phyloP scores from a whole-genome alignment of 2,329 filamentous ascomycete genomes.

The Pseudonectria foliicola region DNA sequence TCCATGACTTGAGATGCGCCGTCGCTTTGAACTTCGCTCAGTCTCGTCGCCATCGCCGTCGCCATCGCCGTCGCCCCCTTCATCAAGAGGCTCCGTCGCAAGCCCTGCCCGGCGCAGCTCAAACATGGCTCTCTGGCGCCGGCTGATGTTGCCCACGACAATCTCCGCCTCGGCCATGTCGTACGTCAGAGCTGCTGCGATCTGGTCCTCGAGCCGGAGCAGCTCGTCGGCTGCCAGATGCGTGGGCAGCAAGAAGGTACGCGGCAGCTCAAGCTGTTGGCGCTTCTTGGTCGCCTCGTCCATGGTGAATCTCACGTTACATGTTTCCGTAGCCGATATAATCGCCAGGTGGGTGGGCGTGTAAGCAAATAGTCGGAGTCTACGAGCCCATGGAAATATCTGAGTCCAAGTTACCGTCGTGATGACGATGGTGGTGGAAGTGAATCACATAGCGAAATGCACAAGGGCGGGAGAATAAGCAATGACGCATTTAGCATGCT shows the following conservation, averaged over 20 bases:
- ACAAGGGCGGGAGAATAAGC: no score
- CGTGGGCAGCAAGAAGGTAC: conserved; percentile 66
- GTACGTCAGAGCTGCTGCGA: conserved; percentile 57
- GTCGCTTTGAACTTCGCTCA: conserved; percentile 12
- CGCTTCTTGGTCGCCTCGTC: conserved; percentile 1
- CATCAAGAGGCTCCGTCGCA: conserved; percentile 38
- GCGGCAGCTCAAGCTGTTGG: conserved; percentile 39
- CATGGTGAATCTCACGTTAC: neutral
- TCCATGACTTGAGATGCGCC: conserved; percentile 6
- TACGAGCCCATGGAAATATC: no score
- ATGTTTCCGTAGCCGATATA: no score
- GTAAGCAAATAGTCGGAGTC: no score
- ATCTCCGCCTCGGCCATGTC: conserved; percentile 65
- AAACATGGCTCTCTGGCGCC: conserved; percentile 63
- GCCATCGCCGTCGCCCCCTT: conserved; percentile 1
- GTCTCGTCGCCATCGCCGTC: conserved; percentile 3
- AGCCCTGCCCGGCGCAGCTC: conserved; percentile 68
- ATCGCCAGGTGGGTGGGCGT: neutral
- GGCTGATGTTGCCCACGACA: conserved; percentile 65
- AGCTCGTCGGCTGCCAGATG: conserved; percentile 60
- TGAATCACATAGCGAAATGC: no score
- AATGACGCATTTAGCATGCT: no score
- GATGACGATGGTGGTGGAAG: no score
- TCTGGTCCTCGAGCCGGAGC: conserved; percentile 55
- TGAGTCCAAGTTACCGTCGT: no score